phyloP scores from a whole-genome alignment of 257 asterid species.

The Parsonsia alboflavescens region DNA sequence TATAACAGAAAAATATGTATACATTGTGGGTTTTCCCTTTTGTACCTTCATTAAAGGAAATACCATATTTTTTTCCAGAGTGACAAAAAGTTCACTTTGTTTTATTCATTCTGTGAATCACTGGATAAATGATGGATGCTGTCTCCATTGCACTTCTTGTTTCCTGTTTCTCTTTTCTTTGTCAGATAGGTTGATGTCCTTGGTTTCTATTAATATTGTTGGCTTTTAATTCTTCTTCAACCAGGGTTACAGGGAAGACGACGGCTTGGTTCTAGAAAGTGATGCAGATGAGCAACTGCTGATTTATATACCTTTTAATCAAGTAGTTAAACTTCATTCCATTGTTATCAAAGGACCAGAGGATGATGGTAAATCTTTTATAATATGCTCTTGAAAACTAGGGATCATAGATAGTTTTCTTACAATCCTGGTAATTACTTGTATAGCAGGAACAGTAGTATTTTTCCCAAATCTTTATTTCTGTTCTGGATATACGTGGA shows the following conservation, averaged over 20 bases:
- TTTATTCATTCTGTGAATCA: background rate
- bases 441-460: background rate
- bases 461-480: background rate
- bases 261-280: conserved; percentile 79
- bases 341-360: conserved; percentile 68
- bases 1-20: background rate
- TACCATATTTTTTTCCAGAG: background rate
- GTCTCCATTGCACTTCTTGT: background rate
- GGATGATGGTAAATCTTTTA: conserved; percentile 61
- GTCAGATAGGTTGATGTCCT: background rate
- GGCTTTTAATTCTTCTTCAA: conserved; percentile 4
- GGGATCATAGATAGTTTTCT: background rate
- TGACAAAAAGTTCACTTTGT: background rate
- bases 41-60: background rate
- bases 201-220: conserved; percentile 10
- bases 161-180: background rate
- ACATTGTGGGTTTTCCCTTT: background rate
- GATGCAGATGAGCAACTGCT: conserved; percentile 96
- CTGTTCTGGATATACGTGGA: background rate
- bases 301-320: conserved; percentile 78
- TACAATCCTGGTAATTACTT: background rate
- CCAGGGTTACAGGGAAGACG: conserved; percentile 98
- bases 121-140: background rate
- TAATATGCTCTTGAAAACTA: background rate
- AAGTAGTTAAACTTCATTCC: conserved; percentile 86